Conservation (phyloP, 805 yeast genomes). For the Saitoella complicata region DNA sequence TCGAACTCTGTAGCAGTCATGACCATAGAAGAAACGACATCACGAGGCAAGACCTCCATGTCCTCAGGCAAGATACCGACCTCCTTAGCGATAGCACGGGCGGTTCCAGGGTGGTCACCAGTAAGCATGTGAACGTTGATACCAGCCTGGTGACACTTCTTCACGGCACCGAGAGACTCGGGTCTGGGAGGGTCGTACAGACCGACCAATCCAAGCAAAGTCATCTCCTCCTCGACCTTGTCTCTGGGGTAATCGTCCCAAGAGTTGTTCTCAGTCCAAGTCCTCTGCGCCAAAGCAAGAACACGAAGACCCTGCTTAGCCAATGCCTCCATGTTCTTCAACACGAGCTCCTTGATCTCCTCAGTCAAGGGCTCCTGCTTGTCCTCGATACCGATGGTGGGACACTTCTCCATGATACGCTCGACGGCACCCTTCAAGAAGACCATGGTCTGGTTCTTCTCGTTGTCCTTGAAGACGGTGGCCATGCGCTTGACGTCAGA, state of each 20-base stretch:
- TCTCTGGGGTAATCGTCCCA: constrained; percentile 26
- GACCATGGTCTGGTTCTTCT: constrained; percentile 14
- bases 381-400: constrained; percentile 9
- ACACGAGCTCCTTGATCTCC: constrained; percentile 28
- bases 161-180: constrained; percentile 51
- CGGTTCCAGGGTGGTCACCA: constrained; percentile 69
- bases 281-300: constrained; percentile 46
- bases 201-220: constrained; percentile 54
- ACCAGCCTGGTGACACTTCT: constrained; percentile 55
- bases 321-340: constrained; percentile 39
- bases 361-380: constrained; percentile 23
- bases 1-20: constrained; percentile 67
- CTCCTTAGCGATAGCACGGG: constrained; percentile 63
- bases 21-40: constrained; percentile 47
- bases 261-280: constrained; percentile 9
- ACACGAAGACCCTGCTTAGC: constrained; percentile 58
- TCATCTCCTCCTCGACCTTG: constrained; percentile 35
- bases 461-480: constrained; percentile 29
- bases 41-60: constrained; percentile 23
- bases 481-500: constrained; percentile 62
- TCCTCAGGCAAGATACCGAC: constrained; percentile 56
- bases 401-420: constrained; percentile 29
- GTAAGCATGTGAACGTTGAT: constrained; percentile 69
- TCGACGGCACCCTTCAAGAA: constrained; percentile 69
- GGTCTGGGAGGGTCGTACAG: constrained; percentile 67